phyloP scores from a whole-genome alignment of 192 early-diverging fungal genomes.

The Pilobolus umbonatus region DNA sequence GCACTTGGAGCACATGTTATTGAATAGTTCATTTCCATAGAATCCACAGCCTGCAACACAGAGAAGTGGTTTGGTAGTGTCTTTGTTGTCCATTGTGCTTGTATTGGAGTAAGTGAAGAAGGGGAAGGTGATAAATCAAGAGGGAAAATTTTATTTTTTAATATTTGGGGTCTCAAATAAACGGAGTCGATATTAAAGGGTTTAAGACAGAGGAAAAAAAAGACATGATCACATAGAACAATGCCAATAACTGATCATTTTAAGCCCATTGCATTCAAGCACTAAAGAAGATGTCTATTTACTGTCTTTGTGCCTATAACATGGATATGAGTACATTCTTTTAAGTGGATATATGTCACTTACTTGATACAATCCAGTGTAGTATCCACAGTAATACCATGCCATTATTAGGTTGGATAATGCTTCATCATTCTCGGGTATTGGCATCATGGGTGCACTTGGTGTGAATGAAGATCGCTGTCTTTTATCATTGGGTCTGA shows the following conservation, averaged over 20 bases:
- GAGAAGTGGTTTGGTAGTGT: constrained; percentile 33
- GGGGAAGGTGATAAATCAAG: background rate
- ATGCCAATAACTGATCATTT: too few relatives aligned
- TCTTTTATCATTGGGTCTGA: background rate
- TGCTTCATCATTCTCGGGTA: constrained; percentile 48
- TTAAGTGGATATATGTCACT: background rate
- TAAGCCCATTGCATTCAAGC: too few relatives aligned
- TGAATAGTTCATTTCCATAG: constrained; percentile 65
- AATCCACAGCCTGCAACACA: constrained; percentile 68
- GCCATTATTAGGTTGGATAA: constrained; percentile 64
- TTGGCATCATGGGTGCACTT: constrained; percentile 3
- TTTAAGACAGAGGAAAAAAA: background rate
- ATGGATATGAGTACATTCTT: too few relatives aligned
- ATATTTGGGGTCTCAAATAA: background rate
- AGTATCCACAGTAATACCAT: constrained; percentile 74
- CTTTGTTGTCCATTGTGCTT: constrained; percentile 12
- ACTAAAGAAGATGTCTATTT: too few relatives aligned
- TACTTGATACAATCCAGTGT: constrained; percentile 66
- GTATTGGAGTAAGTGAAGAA: background rate
- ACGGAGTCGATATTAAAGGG: background rate
- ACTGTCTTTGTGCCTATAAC: too few relatives aligned
- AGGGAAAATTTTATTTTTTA: background rate
- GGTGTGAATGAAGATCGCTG: background rate
- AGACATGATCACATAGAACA: too few relatives aligned
- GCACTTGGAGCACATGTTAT: constrained; percentile 73